Evolutionary conservation across 129 eudicot species (phyloP).

Genomic region (Saussurea involucrata): DNA sequence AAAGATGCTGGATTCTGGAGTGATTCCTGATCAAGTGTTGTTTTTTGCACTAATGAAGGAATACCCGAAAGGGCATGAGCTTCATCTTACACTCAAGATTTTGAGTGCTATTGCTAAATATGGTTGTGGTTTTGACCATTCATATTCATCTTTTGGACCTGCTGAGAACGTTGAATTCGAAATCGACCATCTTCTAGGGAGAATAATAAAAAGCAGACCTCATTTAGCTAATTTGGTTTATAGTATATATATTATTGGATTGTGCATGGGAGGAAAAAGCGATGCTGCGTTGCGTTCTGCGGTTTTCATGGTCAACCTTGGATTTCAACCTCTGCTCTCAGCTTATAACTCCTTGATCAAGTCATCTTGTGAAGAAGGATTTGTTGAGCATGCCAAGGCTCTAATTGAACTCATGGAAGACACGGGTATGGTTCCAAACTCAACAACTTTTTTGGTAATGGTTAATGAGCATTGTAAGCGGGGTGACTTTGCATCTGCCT

Average conservation of each 20-base stretch:
- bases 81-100: slow-evolving; percentile 45
- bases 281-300: slow-evolving; percentile 39
- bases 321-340: slow-evolving; percentile 44
- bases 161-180: slow-evolving; percentile 23
- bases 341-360: slow-evolving; percentile 64
- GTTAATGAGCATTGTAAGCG: slow-evolving; percentile 46
- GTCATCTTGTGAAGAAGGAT: slow-evolving; percentile 49
- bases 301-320: slow-evolving; percentile 45
- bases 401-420: slow-evolving; percentile 59
- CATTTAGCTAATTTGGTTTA: slow-evolving; percentile 37
- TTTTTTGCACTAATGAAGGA: slow-evolving; percentile 50
- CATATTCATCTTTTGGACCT: slow-evolving; percentile 19
- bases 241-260: slow-evolving; percentile 48
- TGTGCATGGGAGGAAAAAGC: slow-evolving; percentile 47
- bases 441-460: slow-evolving; percentile 47
- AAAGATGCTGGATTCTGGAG: slow-evolving; percentile 51
- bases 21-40: slow-evolving; percentile 62
- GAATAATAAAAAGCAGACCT: slow-evolving; percentile 32
- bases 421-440: slow-evolving; percentile 40
- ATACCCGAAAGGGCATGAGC: slow-evolving; percentile 44
- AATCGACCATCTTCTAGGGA: slow-evolving; percentile 39
- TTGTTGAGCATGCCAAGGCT: slow-evolving; percentile 29
- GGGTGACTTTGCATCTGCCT: slow-evolving; percentile 43
- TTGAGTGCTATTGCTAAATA: slow-evolving; percentile 44
- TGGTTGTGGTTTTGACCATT: slow-evolving; percentile 50